Base-by-base conservation (phyloP, 2,329 filamentous ascomycete genomes). In the Penicillium thymicola region DNA sequence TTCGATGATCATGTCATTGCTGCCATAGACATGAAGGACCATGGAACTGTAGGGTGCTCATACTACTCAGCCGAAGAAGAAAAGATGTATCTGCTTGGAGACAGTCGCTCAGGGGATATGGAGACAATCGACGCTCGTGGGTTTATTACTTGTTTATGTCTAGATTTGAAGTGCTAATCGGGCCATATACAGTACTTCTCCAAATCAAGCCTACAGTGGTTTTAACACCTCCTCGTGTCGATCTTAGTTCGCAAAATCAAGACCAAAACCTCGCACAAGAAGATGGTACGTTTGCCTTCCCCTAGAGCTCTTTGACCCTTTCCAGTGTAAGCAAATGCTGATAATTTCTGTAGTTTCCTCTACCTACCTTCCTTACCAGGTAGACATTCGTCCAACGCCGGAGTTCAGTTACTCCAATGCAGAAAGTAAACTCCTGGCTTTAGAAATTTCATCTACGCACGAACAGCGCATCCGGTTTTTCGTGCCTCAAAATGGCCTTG, bases 61-160 rank as follows among this genome's bases (percentile, higher is more conserved):
- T 96, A 93, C 69, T 96, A 93, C 69, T 78, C 87, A 45, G 85
- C 87, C 6, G 76, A 81, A 27, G 85, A 91, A 38, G 86, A 89
- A 66, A 85, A 81, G 36, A 73, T 97, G 4, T 88, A 84, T 57
- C 79, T 96, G 42, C 86, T 95, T 69, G 86, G 93, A 68, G 92
- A 97, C 63, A 81, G 90, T 10, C 80, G 83, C 16, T 79, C 85
- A 62, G 88, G 86, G 5, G 86, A 85, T n/a, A 70, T 84, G n/a
- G 86, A 90, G 36, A 76, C 87, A 13, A 76, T 89, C n/a, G 85
- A 89, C 58, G 85, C 81, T 5, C 63, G 79, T 80, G 58, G 45
- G 72, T 64, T 11, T 8, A 14, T 14, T 10, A 27, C 10, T 34
- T 38, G 25, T 16, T 51, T 62, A 34, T 11, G 18, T 32, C 13